Percentiles rank a stretch among this genome's conserved stretches.
Evolutionary conservation across 1,284 basidiomycete genomes (phyloP).

Genomic region (Moesziomyces parantarcticus): DNA sequence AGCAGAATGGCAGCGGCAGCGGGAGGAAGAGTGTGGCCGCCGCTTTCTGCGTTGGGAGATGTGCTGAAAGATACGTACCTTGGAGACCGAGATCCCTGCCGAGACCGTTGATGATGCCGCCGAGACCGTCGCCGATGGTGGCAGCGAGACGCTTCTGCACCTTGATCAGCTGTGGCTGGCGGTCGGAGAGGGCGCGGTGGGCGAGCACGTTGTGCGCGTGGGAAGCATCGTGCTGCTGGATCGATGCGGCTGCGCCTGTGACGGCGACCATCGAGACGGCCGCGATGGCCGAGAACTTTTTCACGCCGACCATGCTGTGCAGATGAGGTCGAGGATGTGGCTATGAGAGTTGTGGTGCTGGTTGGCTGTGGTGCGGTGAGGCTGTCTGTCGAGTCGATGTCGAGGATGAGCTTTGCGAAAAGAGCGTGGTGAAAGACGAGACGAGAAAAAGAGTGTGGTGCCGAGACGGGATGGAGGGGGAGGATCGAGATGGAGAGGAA

Average conservation of each 20-base stretch:
- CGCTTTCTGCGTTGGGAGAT: background rate
- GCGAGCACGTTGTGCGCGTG: constrained; percentile 21
- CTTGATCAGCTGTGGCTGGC: constrained; percentile 30
- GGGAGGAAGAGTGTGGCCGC: background rate
- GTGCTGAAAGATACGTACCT: constrained; percentile 28
- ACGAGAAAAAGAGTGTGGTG: constrained; percentile 23
- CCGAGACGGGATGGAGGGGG: constrained; percentile 8
- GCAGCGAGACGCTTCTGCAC: constrained; percentile 34
- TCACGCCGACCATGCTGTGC: constrained; percentile 30
- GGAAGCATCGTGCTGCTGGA: constrained; percentile 25
- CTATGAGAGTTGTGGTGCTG: background rate
- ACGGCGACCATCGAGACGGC: constrained; percentile 34
- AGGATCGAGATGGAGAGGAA: background rate
- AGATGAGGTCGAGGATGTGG: background rate
- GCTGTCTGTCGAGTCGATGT: background rate
- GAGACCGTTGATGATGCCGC: constrained; percentile 29
- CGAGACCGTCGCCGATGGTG: constrained; percentile 18
- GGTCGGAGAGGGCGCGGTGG: constrained; percentile 24
- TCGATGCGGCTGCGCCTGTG: constrained; percentile 25
- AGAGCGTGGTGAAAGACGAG: constrained; percentile 15
- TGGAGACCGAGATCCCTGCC: constrained; percentile 23
- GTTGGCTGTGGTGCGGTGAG: background rate
- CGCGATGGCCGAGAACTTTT: constrained; percentile 29
- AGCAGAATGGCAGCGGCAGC: background rate
- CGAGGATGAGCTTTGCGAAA: constrained; percentile 4